Evolutionary conservation across 768 basidiomycete genomes (phyloP).

Genomic region (Rhodotorula kratochvilovae): DNA sequence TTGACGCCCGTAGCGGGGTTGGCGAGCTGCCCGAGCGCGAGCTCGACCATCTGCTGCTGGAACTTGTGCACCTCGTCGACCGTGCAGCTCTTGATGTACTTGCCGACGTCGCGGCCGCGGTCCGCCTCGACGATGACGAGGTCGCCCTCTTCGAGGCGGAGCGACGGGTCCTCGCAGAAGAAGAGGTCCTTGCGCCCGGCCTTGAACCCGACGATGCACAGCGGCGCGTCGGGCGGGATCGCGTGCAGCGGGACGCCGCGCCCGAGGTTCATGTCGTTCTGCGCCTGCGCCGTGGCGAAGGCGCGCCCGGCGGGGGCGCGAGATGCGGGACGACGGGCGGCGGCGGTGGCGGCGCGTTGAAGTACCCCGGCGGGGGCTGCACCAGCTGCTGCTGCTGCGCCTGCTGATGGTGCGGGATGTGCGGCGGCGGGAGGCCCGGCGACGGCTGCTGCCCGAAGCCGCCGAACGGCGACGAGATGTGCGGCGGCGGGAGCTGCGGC

Average conservation of each 20-base stretch:
- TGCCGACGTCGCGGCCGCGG: slow-evolving; percentile 69
- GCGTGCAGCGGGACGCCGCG: slow-evolving; percentile 80
- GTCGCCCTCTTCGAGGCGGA: slow-evolving; percentile 74
- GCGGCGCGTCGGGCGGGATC: slow-evolving; percentile 76
- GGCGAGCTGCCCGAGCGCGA: slow-evolving; percentile 44
- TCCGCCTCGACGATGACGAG: slow-evolving; percentile 96
- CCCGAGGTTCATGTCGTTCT: slow-evolving; percentile 55
- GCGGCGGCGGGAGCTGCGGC: background rate
- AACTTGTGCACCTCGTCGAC: slow-evolving; percentile 87
- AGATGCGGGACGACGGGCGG: slow-evolving; percentile 4
- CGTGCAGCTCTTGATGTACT: slow-evolving; percentile 47
- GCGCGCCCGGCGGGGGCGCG: background rate
- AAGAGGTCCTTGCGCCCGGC: slow-evolving; percentile 92
- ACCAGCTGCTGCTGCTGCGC: background rate
- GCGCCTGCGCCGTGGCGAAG: slow-evolving; percentile 9
- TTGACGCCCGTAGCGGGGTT: slow-evolving; percentile 23
- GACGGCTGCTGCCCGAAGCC: background rate
- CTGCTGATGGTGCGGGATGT: slow-evolving; percentile 6
- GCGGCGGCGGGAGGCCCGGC: background rate
- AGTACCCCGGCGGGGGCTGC: slow-evolving; percentile 6
- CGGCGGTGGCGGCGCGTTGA: slow-evolving; percentile 16
- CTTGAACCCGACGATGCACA: slow-evolving; percentile 97
- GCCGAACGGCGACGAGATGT: background rate
- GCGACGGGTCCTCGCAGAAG: slow-evolving; percentile 68
- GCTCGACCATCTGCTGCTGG: slow-evolving; percentile 71